Evolutionary conservation across 2,329 filamentous ascomycete species (phyloP), one percentile per base, ranked within the genome.

Genomic region (Trichoderma sp.): DNA sequence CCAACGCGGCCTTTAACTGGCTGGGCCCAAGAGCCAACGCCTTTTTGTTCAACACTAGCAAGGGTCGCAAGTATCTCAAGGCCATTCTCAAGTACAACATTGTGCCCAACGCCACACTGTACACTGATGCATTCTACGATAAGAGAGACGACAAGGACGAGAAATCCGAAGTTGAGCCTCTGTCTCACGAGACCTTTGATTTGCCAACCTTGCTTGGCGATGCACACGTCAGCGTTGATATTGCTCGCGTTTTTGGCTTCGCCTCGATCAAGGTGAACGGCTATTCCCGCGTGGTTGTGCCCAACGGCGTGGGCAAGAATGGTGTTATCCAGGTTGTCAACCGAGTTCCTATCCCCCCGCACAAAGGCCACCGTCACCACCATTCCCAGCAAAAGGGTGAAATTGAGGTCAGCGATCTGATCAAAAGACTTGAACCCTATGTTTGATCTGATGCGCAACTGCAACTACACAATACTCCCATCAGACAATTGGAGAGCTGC

Each of bases 241-340:
- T 97, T 53, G 85, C 84, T 4, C 83, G 86, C 16, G 91, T 87
- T 74, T 88, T 87, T n/a, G 87, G 91, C 0, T 89, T 91, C 75
- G 88, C 91, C 64, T 85, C 80, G 5, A 89, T 97, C 71, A 88
- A 88, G 77, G 85, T 97, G 75, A 97, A 97, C 75, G 92, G 89
- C 16, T 90, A 89, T 73, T 83, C 85, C 3, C 83, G 83, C 7
- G 91, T 96, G 1, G 82, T 83, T 0, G 82, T 92, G 7, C 83
- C 89, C 71, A 93, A 97, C 76, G 90, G 85, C 0, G 79, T 96
- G 68, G 91, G 90, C 0, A 87, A 85, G 75, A 92, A 97, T 76
- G 94, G 94, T 37, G 93, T 95, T 16, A 87, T 97, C 47, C 94
- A 97, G 68, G 89, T 95, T 19, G 83, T 96, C 0, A 84, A 86